Conservation (phyloP, 371 early-diverging fungal genomes). For the Mucor circinelloides region DNA sequence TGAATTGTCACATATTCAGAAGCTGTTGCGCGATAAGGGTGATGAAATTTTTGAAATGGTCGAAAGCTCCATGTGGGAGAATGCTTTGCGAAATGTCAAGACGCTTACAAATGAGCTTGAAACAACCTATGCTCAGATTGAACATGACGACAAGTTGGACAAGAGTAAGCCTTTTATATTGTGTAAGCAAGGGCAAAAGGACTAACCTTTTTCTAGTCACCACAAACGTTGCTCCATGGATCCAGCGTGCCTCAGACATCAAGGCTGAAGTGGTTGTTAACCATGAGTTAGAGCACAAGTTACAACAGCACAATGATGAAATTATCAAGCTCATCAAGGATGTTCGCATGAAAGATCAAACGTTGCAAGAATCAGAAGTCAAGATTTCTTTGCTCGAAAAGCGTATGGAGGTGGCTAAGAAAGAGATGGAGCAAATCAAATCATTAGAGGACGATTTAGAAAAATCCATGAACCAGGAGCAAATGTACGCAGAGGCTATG, state of each 20-base stretch:
- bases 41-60: conserved; percentile 57
- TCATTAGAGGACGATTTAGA: conserved; percentile 64
- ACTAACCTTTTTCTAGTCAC: conserved; percentile 31
- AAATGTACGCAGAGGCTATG: conserved; percentile 72
- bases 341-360: conserved; percentile 69
- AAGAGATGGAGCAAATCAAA: conserved; percentile 69
- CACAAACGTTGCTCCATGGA: conserved; percentile 74
- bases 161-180: conserved; percentile 37
- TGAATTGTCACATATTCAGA: conserved; percentile 48
- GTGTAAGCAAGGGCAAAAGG: background rate
- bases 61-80: conserved; percentile 67
- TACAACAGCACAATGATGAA: conserved; percentile 79
- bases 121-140: conserved; percentile 41
- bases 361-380: conserved; percentile 72
- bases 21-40: conserved; percentile 50
- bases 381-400: conserved; percentile 81
- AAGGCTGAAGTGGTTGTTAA: conserved; percentile 78
- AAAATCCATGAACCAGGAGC: conserved; percentile 63
- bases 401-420: conserved; percentile 69
- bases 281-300: conserved; percentile 73
- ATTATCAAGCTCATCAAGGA: conserved; percentile 75
- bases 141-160: conserved; percentile 49
- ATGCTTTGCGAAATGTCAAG: conserved; percentile 54
- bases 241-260: conserved; percentile 75
- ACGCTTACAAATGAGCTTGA: conserved; percentile 52